A percentile compares a stretch with the other conserved stretches of the same genome.
Conservation (phyloP, 2,329 filamentous ascomycete genomes). For the Paramyrothecium roridum region DNA sequence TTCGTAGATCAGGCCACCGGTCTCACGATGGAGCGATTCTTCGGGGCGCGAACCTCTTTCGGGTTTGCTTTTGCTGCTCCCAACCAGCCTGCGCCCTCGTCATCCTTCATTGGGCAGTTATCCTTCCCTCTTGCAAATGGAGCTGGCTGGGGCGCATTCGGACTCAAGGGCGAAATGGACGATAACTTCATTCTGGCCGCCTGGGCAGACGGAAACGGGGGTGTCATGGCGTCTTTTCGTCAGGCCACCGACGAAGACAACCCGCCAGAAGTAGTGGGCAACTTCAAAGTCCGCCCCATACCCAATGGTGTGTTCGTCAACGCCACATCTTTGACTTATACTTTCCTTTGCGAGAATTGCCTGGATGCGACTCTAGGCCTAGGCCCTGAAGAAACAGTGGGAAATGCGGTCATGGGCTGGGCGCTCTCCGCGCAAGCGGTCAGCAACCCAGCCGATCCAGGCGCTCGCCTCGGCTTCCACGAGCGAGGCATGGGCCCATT, state of each 20-base stretch:
- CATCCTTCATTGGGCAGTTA: slow-evolving; percentile 41
- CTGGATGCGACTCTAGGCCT: slow-evolving; percentile 23
- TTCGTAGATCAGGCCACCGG: neutral
- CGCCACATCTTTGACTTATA: slow-evolving; percentile 38
- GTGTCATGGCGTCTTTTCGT: slow-evolving; percentile 38
- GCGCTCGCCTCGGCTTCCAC: slow-evolving; percentile 24
- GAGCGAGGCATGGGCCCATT: slow-evolving; percentile 26
- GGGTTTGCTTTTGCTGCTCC: neutral
- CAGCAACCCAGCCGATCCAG: slow-evolving; percentile 14
- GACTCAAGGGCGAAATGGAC: slow-evolving; percentile 41
- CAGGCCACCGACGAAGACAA: slow-evolving; percentile 39
- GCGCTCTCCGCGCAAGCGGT: slow-evolving; percentile 23
- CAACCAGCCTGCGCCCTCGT: neutral
- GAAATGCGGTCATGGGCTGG: slow-evolving; percentile 31
- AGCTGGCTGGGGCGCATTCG: slow-evolving; percentile 42
- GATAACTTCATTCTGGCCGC: slow-evolving; percentile 40
- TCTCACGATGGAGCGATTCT: neutral
- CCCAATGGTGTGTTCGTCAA: slow-evolving; percentile 39
- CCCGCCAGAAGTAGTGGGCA: slow-evolving; percentile 37
- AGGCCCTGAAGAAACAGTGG: slow-evolving; percentile 14
- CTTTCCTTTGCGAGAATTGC: slow-evolving; percentile 40
- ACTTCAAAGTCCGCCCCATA: slow-evolving; percentile 36
- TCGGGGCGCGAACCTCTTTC: neutral
- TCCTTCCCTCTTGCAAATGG: slow-evolving; percentile 34
- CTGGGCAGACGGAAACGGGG: slow-evolving; percentile 36